Evolutionary conservation across 345 rosid genomes (phyloP).

Genomic region (Gossypium thurberi): DNA sequence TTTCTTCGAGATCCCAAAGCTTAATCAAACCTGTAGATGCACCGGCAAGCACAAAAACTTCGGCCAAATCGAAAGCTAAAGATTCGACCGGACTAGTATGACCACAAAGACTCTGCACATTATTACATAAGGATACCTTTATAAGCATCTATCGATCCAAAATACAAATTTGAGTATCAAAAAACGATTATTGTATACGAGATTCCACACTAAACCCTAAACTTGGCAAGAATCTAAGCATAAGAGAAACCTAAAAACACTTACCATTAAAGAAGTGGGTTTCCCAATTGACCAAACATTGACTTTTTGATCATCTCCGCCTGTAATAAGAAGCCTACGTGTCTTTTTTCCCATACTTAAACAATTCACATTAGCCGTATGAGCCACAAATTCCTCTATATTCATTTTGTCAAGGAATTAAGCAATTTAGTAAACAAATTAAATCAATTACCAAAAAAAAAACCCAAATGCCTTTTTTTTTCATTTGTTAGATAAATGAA

Average conservation of each 20-base stretch:
- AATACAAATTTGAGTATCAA: not conserved
- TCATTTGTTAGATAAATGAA: not conserved
- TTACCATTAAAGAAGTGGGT: conserved; percentile 77
- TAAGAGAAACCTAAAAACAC: conserved; percentile 10
- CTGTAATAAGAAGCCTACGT: conserved; percentile 65
- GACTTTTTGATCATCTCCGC: conserved; percentile 87
- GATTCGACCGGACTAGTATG: conserved; percentile 66
- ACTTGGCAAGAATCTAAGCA: conserved; percentile 2
- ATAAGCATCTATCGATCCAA: not conserved
- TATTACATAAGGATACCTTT: not conserved
- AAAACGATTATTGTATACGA: not conserved
- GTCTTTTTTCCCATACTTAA: conserved; percentile 72
- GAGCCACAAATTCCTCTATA: conserved; percentile 95
- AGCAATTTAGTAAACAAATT: conserved; percentile 4
- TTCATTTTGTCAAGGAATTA: conserved; percentile 42
- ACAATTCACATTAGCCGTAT: conserved; percentile 78
- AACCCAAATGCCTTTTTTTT: not conserved
- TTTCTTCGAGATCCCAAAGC: conserved; percentile 78
- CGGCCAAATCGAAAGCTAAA: conserved; percentile 54
- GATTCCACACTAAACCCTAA: not conserved
- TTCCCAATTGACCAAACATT: conserved; percentile 95
- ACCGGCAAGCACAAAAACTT: conserved; percentile 64
- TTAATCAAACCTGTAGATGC: conserved; percentile 64
- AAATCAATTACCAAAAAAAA: not conserved
- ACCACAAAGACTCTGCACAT: conserved; percentile 62